phyloP scores from a whole-genome alignment of 257 asterid genomes.

The Mitragyna speciosa region DNA sequence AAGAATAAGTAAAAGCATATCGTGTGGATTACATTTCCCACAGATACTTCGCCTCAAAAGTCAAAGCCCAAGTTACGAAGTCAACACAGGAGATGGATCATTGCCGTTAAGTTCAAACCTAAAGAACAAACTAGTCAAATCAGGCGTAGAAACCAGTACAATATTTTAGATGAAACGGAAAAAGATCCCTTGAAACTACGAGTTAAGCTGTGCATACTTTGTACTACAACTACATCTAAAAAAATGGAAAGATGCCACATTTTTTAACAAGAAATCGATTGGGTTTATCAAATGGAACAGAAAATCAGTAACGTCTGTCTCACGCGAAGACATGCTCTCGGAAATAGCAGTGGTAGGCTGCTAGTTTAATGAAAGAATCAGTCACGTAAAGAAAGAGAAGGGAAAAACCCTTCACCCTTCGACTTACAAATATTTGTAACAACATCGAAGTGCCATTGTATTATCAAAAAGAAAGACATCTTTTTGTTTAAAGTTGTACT shows the following conservation, averaged over 20 bases:
- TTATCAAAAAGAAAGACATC: too few relatives aligned
- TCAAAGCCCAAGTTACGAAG: background rate
- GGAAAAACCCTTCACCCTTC: background rate
- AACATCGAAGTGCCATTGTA: too few relatives aligned
- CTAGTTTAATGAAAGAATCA: background rate
- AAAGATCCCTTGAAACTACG: background rate
- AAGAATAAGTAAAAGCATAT: background rate
- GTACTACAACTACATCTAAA: background rate
- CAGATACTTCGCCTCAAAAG: too few relatives aligned
- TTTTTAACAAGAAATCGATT: background rate
- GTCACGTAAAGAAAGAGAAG: background rate
- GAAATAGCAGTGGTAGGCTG: slow-evolving; percentile 15
- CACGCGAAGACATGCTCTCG: slow-evolving; percentile 47
- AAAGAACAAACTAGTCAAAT: background rate
- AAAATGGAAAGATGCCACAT: background rate
- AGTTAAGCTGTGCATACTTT: background rate
- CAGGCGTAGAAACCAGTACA: background rate
- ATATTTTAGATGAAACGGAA: background rate
- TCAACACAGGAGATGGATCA: background rate
- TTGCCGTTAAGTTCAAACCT: background rate
- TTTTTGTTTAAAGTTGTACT: too few relatives aligned
- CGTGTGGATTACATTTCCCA: background rate
- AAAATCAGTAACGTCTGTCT: slow-evolving; percentile 51
- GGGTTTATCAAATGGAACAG: slow-evolving; percentile 23
- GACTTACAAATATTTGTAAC: too few relatives aligned